A percentile compares a stretch with the other conserved stretches of the same genome.
Evolutionary conservation across 306 rosid genomes (phyloP).

Genomic region (Crotalaria pallida): DNA sequence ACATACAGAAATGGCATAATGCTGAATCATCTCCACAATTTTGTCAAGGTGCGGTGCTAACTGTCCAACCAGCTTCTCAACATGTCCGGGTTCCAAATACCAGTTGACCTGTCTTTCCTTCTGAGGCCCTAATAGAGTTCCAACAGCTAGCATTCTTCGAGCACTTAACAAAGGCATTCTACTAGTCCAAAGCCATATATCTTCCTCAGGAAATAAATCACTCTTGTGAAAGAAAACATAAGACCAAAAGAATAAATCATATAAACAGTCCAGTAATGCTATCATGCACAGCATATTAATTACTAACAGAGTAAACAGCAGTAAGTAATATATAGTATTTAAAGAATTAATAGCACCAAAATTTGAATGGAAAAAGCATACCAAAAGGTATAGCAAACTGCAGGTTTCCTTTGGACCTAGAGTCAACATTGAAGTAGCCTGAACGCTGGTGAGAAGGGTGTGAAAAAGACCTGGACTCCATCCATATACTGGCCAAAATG

Average conservation of each 20-base stretch:
- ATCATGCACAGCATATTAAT: neutral
- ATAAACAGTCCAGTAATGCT: conserved; percentile 18
- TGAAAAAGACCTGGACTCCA: conserved; percentile 96
- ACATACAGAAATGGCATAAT: conserved; percentile 92
- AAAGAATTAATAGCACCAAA: neutral
- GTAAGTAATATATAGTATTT: neutral
- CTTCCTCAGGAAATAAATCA: conserved; percentile 92
- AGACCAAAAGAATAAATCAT: conserved; percentile 16
- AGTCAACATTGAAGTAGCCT: conserved; percentile 65
- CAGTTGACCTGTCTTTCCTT: conserved; percentile 77
- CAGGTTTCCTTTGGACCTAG: conserved; percentile 97
- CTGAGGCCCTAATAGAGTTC: conserved; percentile 75
- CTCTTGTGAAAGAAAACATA: conserved; percentile 50
- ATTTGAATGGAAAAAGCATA: conserved; percentile 34
- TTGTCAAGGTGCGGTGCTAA: conserved; percentile 69
- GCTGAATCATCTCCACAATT: conserved; percentile 79
- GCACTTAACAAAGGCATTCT: conserved; percentile 89
- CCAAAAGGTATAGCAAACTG: conserved; percentile 92
- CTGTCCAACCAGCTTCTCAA: conserved; percentile 74
- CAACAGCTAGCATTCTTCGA: conserved; percentile 76
- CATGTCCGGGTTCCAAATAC: conserved; percentile 75
- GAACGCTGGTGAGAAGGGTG: conserved; percentile 72
- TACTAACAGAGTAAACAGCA: neutral
- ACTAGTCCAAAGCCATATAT: conserved; percentile 83
- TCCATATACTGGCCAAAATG: conserved; percentile 93